Conservation (phyloP, 495 filamentous ascomycete species). For the Xylaria venustula region DNA sequence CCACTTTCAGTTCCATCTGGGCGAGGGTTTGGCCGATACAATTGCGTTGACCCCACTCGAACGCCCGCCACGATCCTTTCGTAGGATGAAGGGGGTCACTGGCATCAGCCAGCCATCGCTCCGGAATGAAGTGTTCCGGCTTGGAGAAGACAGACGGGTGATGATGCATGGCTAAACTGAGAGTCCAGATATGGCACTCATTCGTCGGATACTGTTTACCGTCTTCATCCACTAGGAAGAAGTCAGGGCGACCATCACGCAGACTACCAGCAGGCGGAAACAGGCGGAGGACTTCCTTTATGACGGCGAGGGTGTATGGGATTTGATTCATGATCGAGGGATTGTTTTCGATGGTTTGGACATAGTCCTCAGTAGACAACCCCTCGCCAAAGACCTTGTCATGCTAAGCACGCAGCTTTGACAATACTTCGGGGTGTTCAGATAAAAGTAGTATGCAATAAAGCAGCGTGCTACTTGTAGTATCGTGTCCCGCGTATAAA, state of each 20-base stretch:
- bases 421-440: constrained; percentile 32
- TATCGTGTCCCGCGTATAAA: constrained; percentile 49
- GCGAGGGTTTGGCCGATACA: constrained; percentile 47
- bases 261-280: constrained; percentile 29
- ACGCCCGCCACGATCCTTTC: constrained; percentile 37
- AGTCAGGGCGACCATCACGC: constrained; percentile 25
- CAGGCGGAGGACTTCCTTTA: constrained; percentile 37
- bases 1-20: constrained; percentile 35
- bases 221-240: constrained; percentile 20
- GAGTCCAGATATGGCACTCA: constrained; percentile 30
- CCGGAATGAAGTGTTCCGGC: constrained; percentile 39
- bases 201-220: constrained; percentile 33
- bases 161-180: constrained; percentile 25
- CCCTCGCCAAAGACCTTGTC: constrained; percentile 34
- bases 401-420: constrained; percentile 33
- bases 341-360: constrained; percentile 11
- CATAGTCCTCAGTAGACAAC: not conserved
- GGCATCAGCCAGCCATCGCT: constrained; percentile 35
- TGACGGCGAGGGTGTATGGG: constrained; percentile 38
- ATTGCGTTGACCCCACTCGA: constrained; percentile 40
- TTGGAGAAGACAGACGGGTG: constrained; percentile 30
- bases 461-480: constrained; percentile 38
- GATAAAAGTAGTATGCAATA: constrained; percentile 40
- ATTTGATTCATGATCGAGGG: constrained; percentile 34
- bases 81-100: constrained; percentile 26